phyloP scores from a whole-genome alignment of 1,139 yeast species.

The Zygosaccharomyces pseudobailii region DNA sequence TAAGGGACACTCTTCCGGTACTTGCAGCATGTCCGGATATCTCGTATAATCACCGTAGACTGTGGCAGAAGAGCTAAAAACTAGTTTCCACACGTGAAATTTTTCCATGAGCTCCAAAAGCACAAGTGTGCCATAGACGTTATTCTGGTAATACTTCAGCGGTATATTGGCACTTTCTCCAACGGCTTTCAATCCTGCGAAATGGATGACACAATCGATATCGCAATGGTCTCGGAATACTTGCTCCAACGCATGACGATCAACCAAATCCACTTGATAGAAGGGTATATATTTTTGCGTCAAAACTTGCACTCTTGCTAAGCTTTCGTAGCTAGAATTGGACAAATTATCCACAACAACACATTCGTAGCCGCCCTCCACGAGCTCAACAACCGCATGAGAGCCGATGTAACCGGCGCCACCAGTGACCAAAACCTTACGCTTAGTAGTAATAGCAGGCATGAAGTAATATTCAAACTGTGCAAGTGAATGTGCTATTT shows the following conservation, averaged over 20 bases:
- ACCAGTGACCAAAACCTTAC: conserved; percentile 64
- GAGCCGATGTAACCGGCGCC: conserved; percentile 90
- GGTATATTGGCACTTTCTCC: conserved; percentile 77
- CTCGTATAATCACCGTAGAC: conserved; percentile 82
- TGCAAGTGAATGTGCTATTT: too few relatives aligned
- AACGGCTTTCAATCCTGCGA: conserved; percentile 85
- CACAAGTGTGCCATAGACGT: conserved; percentile 60
- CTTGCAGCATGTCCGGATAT: conserved; percentile 69
- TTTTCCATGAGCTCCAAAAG: conserved; percentile 52
- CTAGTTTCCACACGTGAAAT: conserved; percentile 51
- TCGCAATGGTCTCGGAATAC: conserved; percentile 46
- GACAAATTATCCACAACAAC: conserved; percentile 66
- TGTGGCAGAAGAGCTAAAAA: conserved; percentile 77
- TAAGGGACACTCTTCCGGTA: conserved; percentile 73
- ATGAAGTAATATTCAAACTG: not conserved
- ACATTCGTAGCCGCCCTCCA: conserved; percentile 62
- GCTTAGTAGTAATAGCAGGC: not conserved
- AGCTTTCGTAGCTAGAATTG: conserved; percentile 65
- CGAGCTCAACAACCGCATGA: conserved; percentile 66
- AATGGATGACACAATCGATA: conserved; percentile 65
- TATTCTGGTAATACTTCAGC: conserved; percentile 64
- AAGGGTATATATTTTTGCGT: conserved; percentile 50
- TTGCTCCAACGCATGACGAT: conserved; percentile 42
- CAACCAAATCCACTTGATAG: conserved; percentile 55
- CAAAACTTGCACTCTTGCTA: conserved; percentile 59